Conservation (phyloP, 495 filamentous ascomycete species). For the Terfezia claveryi region DNA sequence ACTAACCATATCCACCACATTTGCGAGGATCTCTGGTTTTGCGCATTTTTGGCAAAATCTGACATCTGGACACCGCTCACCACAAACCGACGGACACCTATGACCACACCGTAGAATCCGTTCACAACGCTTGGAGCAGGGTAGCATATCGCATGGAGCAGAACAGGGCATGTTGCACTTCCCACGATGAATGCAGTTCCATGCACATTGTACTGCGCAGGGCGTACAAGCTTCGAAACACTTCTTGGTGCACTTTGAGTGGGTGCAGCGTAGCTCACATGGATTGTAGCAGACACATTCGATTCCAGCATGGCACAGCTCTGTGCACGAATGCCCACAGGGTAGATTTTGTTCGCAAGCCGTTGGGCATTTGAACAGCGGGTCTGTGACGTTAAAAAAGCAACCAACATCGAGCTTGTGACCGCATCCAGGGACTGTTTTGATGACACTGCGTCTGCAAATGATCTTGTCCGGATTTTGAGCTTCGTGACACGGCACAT, state of each 20-base stretch:
- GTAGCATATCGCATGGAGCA: conserved; percentile 39
- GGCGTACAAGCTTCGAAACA: conserved; percentile 45
- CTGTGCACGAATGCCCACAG: conserved; percentile 38
- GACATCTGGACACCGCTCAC: conserved; percentile 36
- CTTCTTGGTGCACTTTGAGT: conserved; percentile 35
- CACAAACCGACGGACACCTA: conserved; percentile 44
- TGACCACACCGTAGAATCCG: conserved; percentile 39
- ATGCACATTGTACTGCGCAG: conserved; percentile 39
- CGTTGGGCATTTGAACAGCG: conserved; percentile 22
- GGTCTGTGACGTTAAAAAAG: conserved; percentile 23
- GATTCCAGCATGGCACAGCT: conserved; percentile 31
- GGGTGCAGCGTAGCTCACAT: conserved; percentile 42
- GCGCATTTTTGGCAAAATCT: conserved; percentile 37
- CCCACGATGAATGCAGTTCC: conserved; percentile 32
- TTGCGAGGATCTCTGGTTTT: conserved; percentile 22
- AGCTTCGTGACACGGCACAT: conserved; percentile 31
- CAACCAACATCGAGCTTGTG: conserved; percentile 34
- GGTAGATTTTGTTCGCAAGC: conserved; percentile 26
- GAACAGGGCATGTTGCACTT: conserved; percentile 40
- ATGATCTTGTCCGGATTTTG: conserved; percentile 22
- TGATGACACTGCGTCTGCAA: conserved; percentile 25
- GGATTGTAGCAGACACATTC: conserved; percentile 32
- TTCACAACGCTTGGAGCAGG: conserved; percentile 43
- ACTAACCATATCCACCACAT: conserved; percentile 32
- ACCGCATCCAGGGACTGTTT: conserved; percentile 29